These are phyloP conservation scores for Chlorella sorokiniana DNA, from an alignment of 139 green algal genomes.

Conservation along the genomic window DNA sequence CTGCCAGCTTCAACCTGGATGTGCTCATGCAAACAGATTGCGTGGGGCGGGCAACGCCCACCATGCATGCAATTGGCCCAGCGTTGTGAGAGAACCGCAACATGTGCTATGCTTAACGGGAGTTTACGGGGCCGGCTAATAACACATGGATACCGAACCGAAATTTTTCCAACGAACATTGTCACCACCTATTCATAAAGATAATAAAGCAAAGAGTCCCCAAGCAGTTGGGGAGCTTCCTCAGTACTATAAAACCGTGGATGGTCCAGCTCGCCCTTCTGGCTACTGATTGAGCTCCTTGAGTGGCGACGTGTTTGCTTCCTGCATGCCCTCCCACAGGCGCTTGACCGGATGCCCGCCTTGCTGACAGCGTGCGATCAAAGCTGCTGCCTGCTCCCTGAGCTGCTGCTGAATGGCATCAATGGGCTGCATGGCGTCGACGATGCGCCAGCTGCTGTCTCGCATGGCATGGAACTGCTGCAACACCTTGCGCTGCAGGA, in stretches of 20 bases:
- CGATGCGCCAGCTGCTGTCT: slow-evolving; percentile 26
- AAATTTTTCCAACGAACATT: too few species aligned
- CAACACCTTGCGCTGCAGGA: slow-evolving; percentile 16
- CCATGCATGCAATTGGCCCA: background rate
- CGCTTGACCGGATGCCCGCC: slow-evolving; percentile 1
- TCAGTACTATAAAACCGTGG: too few species aligned
- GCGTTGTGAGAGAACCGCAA: too few species aligned
- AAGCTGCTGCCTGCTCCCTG: slow-evolving; percentile 20
- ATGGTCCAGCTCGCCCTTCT: too few species aligned
- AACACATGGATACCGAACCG: too few species aligned
- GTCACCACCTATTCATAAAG: too few species aligned
- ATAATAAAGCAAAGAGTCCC: too few species aligned
- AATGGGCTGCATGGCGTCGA: slow-evolving; percentile 35
- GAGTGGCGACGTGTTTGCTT: background rate
- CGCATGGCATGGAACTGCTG: slow-evolving; percentile 25
- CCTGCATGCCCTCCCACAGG: slow-evolving; percentile 13
- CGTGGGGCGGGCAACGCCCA: background rate
- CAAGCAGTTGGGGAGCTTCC: too few species aligned
- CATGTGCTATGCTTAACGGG: too few species aligned
- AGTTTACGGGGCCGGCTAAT: too few species aligned
- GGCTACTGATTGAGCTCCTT: background rate
- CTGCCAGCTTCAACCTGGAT: slow-evolving; percentile 8
- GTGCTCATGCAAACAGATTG: background rate
- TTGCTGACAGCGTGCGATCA: slow-evolving; percentile 21
- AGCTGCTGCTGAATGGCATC: slow-evolving; percentile 41